Percentiles rank a stretch among this genome's conserved stretches.
These are phyloP conservation scores for Globisporangium cylindrosporum DNA, from an alignment of 352 stramenopile species.

Conservation along the genomic window DNA sequence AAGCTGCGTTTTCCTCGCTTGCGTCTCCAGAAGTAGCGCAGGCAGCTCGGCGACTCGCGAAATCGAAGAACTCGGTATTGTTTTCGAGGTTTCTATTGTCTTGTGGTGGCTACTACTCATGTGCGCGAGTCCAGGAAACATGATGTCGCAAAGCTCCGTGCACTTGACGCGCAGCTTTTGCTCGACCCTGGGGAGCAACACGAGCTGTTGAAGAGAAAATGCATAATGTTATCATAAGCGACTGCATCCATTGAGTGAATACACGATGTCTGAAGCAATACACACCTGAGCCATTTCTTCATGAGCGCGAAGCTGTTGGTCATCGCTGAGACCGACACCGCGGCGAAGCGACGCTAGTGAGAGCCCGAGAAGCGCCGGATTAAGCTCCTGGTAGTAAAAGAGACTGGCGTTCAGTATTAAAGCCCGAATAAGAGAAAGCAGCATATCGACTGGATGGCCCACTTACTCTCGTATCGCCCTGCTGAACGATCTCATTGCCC, in stretches of 20 bases:
- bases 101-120: background rate
- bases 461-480: constrained; percentile 1
- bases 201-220: constrained; percentile 18
- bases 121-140: constrained; percentile 26
- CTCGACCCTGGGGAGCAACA: constrained; percentile 30
- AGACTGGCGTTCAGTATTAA: background rate
- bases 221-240: background rate
- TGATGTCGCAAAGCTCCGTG: constrained; percentile 30
- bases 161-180: constrained; percentile 28
- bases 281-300: constrained; percentile 29
- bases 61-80: constrained; percentile 2
- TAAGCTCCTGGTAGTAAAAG: background rate
- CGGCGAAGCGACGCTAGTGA: constrained; percentile 20
- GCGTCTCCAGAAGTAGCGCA: constrained; percentile 29
- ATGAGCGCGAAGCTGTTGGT: constrained; percentile 14
- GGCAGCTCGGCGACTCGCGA: constrained; percentile 31
- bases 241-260: background rate
- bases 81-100: background rate
- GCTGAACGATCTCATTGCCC: constrained; percentile 4
- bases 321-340: constrained; percentile 19
- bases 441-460: background rate
- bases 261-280: background rate
- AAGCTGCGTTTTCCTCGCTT: constrained; percentile 22
- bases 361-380: constrained; percentile 22
- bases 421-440: background rate